Evolutionary conservation across 148 eudicot genomes (phyloP), one percentile per base, ranked within the genome.

Genomic region (Spergularia marina): DNA sequence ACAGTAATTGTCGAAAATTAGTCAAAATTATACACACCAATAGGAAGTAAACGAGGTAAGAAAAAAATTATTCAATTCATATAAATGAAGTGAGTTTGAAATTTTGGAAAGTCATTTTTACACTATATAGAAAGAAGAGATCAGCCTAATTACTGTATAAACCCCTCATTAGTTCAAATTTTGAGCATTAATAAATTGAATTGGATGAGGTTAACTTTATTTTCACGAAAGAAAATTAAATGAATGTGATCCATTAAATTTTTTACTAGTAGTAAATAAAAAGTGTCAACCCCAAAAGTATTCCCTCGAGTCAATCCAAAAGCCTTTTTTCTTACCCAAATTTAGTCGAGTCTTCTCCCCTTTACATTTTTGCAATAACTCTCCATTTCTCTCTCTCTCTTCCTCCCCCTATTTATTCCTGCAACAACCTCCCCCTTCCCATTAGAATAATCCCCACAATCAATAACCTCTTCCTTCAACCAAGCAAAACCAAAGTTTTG

Each of bases 331-430:
- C 76, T 83, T 83, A 83, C 75, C 77, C 82, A 81, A 90, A 76
- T 61, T 79, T 72, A 83, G 77, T 77, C 78, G 72, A 83, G 75
- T 77, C 78, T 53, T 21, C 53, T 12, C 18, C 18, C 76, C 39
- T 76, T 14, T 34, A 65, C 30, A 71, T 76, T 65, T 44, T 44
- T 44, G 92, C 96, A 88, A 87, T 90, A 80, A 87, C 88, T 89
- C 75, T 47, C 54, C 68, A 67, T 69, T 82, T 76, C 74, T 78
- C 76, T 76, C 79, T 81, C 66, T 82, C 82, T 75, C 79, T 72
- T 30, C 4, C 76, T 49, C 40, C 74, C 87, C 84, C 82, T 82
- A 87, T 89, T 91, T 86, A 91, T 85, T 91, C 83, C 87, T 79
- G 73, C 89, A 85, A 82, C 90, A 84, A 87, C 90, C 85, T 76